These are phyloP conservation scores for Cenococcum geophilum DNA, from an alignment of 495 filamentous ascomycete species.

Conservation along the genomic window DNA sequence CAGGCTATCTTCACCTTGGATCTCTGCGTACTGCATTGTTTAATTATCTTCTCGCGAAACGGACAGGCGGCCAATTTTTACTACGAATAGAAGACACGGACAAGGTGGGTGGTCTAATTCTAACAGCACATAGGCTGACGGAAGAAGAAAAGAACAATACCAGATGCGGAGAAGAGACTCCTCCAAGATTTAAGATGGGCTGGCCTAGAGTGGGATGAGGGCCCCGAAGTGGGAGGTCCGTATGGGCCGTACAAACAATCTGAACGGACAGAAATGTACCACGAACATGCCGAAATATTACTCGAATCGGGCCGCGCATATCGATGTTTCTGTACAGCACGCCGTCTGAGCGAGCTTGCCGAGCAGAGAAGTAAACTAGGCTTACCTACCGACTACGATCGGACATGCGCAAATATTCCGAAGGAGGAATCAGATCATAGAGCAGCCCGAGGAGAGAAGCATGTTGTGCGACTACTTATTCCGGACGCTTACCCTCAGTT, in stretches of 20 bases:
- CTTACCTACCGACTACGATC: slow-evolving; percentile 64
- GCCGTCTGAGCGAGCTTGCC: slow-evolving; percentile 61
- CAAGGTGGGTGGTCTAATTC: slow-evolving; percentile 51
- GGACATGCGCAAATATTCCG: slow-evolving; percentile 64
- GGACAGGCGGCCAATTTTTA: slow-evolving; percentile 87
- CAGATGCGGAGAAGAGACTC: slow-evolving; percentile 68
- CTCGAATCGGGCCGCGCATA: slow-evolving; percentile 70
- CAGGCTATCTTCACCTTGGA: slow-evolving; percentile 87
- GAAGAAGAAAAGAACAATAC: slow-evolving; percentile 65
- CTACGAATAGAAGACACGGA: slow-evolving; percentile 94
- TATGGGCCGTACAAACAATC: slow-evolving; percentile 82
- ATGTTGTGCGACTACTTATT: slow-evolving; percentile 70
- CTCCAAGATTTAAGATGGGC: slow-evolving; percentile 80
- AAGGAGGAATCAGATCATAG: slow-evolving; percentile 60
- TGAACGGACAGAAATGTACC: slow-evolving; percentile 69
- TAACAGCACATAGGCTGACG: slow-evolving; percentile 35
- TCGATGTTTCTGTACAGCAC: slow-evolving; percentile 82
- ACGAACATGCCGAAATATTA: slow-evolving; percentile 62
- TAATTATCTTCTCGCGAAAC: slow-evolving; percentile 83
- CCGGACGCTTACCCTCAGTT: slow-evolving; percentile 54
- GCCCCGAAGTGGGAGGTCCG: slow-evolving; percentile 70
- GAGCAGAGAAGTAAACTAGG: slow-evolving; percentile 53
- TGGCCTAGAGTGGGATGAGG: slow-evolving; percentile 91
- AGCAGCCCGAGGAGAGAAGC: slow-evolving; percentile 59
- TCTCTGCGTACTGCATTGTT: slow-evolving; percentile 86